Evolutionary conservation across 768 basidiomycete species (phyloP), one percentile per base, ranked within the genome.

Genomic region (Podaxis pistillaris): DNA sequence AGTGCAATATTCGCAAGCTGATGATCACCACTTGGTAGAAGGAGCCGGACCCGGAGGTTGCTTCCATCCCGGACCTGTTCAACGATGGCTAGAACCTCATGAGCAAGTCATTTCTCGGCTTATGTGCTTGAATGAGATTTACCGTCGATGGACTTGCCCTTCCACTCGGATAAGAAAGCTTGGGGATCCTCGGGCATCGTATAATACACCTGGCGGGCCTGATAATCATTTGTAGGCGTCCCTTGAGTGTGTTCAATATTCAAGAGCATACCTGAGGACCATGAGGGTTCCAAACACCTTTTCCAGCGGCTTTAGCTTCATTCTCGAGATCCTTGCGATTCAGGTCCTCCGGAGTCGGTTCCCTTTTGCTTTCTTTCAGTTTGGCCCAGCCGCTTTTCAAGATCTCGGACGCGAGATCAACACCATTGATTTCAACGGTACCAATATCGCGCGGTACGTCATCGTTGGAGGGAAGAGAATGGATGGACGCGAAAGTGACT

Each of bases 21-120:
- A 71, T 99, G 97, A 62, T 91, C 87, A 11, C 88, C 90, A 49
- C 92, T 87, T 17, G 94, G 90, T 79, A 98, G 85, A 60, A 97
- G 78, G 52, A 98, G 83, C 55, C 97, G 88, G 53, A 91, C 86
- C 22, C 96, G 90, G 33, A 98, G 76, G 30, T 93, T 96, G 22
- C 92, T 90, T 54, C 95, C 96, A 71, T 98, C 96, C 55, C 91
- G 85, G 57, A 98, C 94, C 71, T 91, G 89, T 75, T 99, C 96
- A 63, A 98, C 93, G 64, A 98, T 84, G 53, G 91, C 95, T 96
- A 63, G 2, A 38, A 37, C 28, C 40, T 41, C n/a, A 40, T 66
- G 36, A 63, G 1, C 12, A 24, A 19, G 52, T 47, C 69, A 19
- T 69, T 63, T 33, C 49, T 44, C 9, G 24, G 4, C 44, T 46